Conservation (phyloP, 2,329 filamentous ascomycete species). For the Penicillium italicum region DNA sequence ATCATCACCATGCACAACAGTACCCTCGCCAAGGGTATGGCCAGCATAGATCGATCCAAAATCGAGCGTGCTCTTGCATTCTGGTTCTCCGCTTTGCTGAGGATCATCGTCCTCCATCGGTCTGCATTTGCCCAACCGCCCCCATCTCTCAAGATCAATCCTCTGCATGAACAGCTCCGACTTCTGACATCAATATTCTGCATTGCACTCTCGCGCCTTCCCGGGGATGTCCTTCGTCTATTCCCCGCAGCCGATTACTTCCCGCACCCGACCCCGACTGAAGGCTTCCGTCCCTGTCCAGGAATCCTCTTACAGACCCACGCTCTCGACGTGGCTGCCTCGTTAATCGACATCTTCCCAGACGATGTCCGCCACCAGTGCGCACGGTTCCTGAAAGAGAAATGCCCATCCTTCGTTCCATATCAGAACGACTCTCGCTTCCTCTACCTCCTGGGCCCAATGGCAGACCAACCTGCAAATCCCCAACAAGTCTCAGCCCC, state of each 20-base stretch:
- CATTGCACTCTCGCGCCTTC: slow-evolving; percentile 39
- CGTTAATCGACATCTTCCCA: slow-evolving; percentile 43
- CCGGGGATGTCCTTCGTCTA: slow-evolving; percentile 31
- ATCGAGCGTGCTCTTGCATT: slow-evolving; percentile 36
- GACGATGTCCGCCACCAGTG: slow-evolving; percentile 45
- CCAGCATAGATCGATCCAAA: slow-evolving; percentile 19
- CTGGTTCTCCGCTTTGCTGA: slow-evolving; percentile 42
- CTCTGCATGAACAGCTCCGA: slow-evolving; percentile 36
- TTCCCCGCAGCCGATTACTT: slow-evolving; percentile 32
- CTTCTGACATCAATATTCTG: slow-evolving; percentile 40
- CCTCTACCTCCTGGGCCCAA: slow-evolving; percentile 42
- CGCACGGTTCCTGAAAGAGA: slow-evolving; percentile 42
- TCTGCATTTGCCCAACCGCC: slow-evolving; percentile 31
- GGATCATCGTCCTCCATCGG: slow-evolving; percentile 42
- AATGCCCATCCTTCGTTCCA: slow-evolving; percentile 37
- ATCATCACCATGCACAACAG: slow-evolving; percentile 29
- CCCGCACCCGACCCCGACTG: slow-evolving; percentile 22
- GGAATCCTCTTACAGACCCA: slow-evolving; percentile 39
- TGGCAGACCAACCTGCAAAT: slow-evolving; percentile 23
- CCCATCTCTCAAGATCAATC: slow-evolving; percentile 22
- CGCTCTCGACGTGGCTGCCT: slow-evolving; percentile 45
- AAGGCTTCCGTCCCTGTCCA: slow-evolving; percentile 28
- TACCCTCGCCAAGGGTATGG: slow-evolving; percentile 16
- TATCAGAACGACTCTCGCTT: slow-evolving; percentile 41
- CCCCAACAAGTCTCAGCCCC: slow-evolving; percentile 27